Base-by-base conservation (phyloP, 2,329 filamentous ascomycete species). In the Clarireedia sp. region DNA sequence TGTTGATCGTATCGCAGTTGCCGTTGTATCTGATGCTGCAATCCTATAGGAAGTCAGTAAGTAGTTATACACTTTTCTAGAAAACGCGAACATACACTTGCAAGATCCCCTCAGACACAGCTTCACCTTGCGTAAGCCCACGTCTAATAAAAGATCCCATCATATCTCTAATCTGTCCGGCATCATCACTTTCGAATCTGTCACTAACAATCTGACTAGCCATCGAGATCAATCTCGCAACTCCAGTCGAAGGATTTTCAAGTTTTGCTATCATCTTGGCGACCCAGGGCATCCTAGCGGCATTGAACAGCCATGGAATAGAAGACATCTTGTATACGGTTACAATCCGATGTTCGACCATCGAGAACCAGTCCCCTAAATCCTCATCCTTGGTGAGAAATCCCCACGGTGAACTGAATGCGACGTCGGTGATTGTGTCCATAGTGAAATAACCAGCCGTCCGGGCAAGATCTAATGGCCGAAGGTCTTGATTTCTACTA, bases 1-100 rank as follows among this genome's bases (percentile, higher is more conserved):
- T 17, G 56, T 56, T 12, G 29, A 38, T 36, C 57, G 75, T 10
- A 83, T 74, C 1, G 75, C 74, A 0, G 77, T 78, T 0, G 80
- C 78, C 0, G 79, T 80, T 1, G 78, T 81, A 57, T 83, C 80
- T 0, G 78, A 78, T 3, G 80, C 80, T 2, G 79, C 80, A 3
- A 79, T 69, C 40, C 53, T 55, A 38, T 3, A 37, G 3, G 41
- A 9, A 38, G 17, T 24, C 21, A 36, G n/a, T 49, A 29, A 47
- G 44, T 3, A 29, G 7, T 24, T 48, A 26, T 23, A 12, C 29
- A 16, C 33, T 10, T 21, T n/a, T 17, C n/a, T 21, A 41, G 17
- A 24, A 17, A 21, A 12, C 9, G 21, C 33, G n/a, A 8, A 51
- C 38, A 23, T 21, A 48, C 54, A 72, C 72, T 48, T 45, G 62